Conservation (phyloP, 257 asterid genomes). For the Galeopsis tetrahit region DNA sequence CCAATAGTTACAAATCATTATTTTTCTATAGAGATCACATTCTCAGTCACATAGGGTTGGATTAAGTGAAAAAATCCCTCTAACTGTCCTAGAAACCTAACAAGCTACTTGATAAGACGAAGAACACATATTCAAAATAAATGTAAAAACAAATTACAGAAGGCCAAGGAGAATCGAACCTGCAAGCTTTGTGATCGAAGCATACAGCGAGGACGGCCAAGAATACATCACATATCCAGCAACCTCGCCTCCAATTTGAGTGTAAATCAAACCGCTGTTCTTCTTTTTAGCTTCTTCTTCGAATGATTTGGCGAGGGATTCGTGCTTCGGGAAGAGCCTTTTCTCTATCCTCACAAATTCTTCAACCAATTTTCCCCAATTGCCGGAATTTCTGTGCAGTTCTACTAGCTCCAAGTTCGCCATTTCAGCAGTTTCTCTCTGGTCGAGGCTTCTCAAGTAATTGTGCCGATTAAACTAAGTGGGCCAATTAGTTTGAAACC, state of each 20-base stretch:
- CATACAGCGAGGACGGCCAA: slow-evolving; percentile 81
- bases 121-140: background rate
- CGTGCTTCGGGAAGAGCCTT: slow-evolving; percentile 83
- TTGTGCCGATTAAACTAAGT: background rate
- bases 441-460: background rate
- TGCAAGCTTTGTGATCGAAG: slow-evolving; percentile 86
- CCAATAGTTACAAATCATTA: background rate
- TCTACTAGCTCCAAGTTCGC: slow-evolving; percentile 49
- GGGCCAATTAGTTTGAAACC: background rate
- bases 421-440: slow-evolving; percentile 31
- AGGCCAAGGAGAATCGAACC: slow-evolving; percentile 42
- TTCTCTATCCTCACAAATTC: slow-evolving; percentile 83
- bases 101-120: background rate
- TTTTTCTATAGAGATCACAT: background rate
- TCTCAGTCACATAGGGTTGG: slow-evolving; percentile 2
- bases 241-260: slow-evolving; percentile 54
- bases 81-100: background rate
- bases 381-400: slow-evolving; percentile 57
- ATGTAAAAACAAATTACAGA: background rate
- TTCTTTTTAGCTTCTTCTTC: slow-evolving; percentile 70
- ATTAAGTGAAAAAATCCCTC: background rate
- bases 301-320: slow-evolving; percentile 77
- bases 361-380: slow-evolving; percentile 53
- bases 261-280: slow-evolving; percentile 67
- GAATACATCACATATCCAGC: slow-evolving; percentile 86